A percentile compares a stretch with the other conserved stretches of the same genome.
These are phyloP conservation scores for Penicillium tannophilum DNA, from an alignment of 495 filamentous ascomycete species.

Conservation along the genomic window DNA sequence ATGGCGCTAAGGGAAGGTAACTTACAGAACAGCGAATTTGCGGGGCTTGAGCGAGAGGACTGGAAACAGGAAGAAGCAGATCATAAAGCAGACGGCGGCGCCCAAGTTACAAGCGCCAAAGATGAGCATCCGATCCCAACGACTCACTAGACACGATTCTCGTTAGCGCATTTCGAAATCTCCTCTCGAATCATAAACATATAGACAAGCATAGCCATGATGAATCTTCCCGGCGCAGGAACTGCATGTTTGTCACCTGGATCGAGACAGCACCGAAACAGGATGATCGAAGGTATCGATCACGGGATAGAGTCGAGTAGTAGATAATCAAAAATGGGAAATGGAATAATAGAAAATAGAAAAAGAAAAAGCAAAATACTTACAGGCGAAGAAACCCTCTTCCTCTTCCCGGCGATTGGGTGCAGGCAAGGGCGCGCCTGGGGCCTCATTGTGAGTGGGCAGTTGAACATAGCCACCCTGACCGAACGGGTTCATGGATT, in stretches of 20 bases:
- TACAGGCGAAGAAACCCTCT: conserved; percentile 92
- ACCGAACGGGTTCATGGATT: conserved; percentile 87
- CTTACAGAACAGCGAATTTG: conserved; percentile 97
- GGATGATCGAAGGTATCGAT: conserved; percentile 29
- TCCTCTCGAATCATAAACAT: conserved; percentile 23
- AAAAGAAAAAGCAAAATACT: conserved; percentile 49
- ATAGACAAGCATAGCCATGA: conserved; percentile 25
- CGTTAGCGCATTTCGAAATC: conserved; percentile 22
- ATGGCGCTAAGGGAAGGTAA: conserved; percentile 32
- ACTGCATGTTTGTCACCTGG: conserved; percentile 44
- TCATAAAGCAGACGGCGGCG: conserved; percentile 85
- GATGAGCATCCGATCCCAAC: conserved; percentile 93
- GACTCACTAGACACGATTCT: conserved; percentile 68
- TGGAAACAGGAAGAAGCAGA: conserved; percentile 88
- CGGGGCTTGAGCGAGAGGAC: conserved; percentile 74
- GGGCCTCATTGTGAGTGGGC: conserved; percentile 73
- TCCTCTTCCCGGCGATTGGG: conserved; percentile 87
- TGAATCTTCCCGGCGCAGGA: conserved; percentile 43
- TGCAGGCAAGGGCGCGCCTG: conserved; percentile 86
- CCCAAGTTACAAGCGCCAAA: conserved; percentile 91
- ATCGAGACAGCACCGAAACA: conserved; percentile 20
- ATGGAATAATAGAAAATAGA: background rate
- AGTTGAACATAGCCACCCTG: conserved; percentile 88
- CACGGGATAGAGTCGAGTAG: conserved; percentile 16
- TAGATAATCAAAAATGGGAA: background rate